phyloP scores from a whole-genome alignment of 768 basidiomycete genomes.

The Mycena venus region DNA sequence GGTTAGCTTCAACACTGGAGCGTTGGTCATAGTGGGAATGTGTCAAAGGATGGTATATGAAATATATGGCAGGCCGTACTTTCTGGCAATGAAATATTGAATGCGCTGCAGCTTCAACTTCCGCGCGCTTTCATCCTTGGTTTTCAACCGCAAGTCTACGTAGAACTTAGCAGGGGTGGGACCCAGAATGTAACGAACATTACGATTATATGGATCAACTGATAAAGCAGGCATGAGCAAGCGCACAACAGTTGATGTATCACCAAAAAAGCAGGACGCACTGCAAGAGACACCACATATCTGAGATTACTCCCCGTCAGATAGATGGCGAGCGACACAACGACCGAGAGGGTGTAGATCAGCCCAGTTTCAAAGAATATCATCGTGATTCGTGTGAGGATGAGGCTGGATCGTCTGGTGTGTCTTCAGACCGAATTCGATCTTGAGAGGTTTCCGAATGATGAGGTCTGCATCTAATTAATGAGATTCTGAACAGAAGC shows the following conservation, averaged over 20 bases:
- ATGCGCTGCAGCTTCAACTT: too few species aligned
- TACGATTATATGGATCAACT: not conserved
- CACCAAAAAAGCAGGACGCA: not conserved
- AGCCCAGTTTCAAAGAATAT: too few species aligned
- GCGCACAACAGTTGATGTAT: not conserved
- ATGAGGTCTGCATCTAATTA: not conserved
- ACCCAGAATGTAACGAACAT: too few species aligned
- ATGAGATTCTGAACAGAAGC: not conserved
- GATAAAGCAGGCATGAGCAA: not conserved
- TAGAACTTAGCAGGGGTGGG: too few species aligned
- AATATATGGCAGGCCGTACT: too few species aligned
- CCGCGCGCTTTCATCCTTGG: too few species aligned
- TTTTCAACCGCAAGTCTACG: too few species aligned
- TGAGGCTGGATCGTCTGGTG: not conserved
- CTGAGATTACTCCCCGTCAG: conserved; percentile 5
- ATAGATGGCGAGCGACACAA: conserved; percentile 14
- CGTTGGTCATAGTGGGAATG: too few species aligned
- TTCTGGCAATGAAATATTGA: too few species aligned
- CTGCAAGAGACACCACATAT: conserved; percentile 8
- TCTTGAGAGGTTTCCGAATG: not conserved
- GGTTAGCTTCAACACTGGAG: too few species aligned
- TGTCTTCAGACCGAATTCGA: not conserved
- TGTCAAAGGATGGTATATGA: too few species aligned
- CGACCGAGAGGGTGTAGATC: conserved; percentile 12
- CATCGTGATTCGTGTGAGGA: not conserved